Evolutionary conservation across 192 early-diverging fungal genomes (phyloP), one percentile per base, ranked within the genome.

Genomic region (Spinellus fusiger): DNA sequence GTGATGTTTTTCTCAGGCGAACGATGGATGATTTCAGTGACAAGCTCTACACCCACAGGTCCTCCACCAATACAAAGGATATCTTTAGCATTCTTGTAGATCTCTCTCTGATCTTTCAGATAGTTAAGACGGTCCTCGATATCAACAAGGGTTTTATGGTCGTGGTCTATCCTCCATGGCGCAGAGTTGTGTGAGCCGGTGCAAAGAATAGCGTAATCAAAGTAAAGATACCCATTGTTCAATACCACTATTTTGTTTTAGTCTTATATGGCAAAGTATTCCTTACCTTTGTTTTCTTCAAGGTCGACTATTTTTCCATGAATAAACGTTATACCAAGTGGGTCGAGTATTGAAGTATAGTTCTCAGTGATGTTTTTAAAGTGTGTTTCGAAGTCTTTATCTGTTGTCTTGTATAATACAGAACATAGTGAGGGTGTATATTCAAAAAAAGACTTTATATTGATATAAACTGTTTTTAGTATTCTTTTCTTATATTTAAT

Each of bases 61-160:
- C 61, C 50, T 26, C 51, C 50, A 54, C 61, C 61, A 46, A 63
- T 55, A n/a, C 61, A 63, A 18, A 63, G 35, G 6, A 63, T 48
- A n/a, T 29, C 18, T 0, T 18, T 26, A 12, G 51, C 61, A 8
- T 18, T 22, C 16, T 31, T 6, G 32, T 54, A 63, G 4, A 32
- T 7, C 16, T 18, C 2, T 32, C 50, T 25, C 12, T 63, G 61
- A n/a, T 27, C 16, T 3, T 12, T 26, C 5, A 63, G 34, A 16
- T 62, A 33, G 10, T 28, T 33, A 12, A 37, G 15, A 25, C 49
- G 29, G 4, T 31, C 31, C 13, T 53, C 29, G n/a, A 33, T 27
- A 28, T 54, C 37, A 8, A 52, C 29, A n/a, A 38, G 25, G 49
- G 31, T 59, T 6, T 33, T 29, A 49, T 31, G 28, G 20, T 23